A percentile compares a stretch with the other conserved stretches of the same genome.
These are phyloP conservation scores for Isochrysis galbana DNA, from an alignment of 78 protist species.

Conservation along the genomic window DNA sequence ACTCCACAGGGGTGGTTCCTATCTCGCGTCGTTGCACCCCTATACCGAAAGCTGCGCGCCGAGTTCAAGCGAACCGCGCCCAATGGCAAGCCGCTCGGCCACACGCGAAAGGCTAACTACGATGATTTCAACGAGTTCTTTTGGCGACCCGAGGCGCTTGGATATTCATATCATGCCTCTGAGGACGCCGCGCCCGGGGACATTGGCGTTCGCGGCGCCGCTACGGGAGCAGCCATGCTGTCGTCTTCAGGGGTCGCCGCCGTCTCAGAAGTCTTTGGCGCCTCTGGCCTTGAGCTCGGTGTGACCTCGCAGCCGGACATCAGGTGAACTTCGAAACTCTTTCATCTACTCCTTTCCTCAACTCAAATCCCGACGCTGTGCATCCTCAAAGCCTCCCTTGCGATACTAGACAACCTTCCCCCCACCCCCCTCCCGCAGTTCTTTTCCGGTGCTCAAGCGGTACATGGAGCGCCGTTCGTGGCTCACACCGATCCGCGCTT, in stretches of 20 bases:
- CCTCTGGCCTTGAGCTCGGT: too few species aligned
- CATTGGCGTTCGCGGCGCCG: neutral
- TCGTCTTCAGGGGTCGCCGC: too few species aligned
- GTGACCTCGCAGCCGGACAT: too few species aligned
- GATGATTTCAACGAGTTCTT: constrained; percentile 53
- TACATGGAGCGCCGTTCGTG: constrained; percentile 19
- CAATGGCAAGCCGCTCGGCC: neutral
- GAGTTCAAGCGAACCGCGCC: neutral
- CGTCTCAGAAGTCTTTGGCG: neutral
- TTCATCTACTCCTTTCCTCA: too few species aligned
- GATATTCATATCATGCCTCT: neutral
- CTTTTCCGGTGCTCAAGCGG: neutral
- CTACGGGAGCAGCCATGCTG: neutral
- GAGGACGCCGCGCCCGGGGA: neutral
- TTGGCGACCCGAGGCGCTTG: constrained; percentile 10
- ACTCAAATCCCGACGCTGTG: too few species aligned
- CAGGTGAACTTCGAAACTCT: too few species aligned
- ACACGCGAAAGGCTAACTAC: constrained; percentile 11
- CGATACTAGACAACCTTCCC: too few species aligned
- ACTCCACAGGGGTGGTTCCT: constrained; percentile 38
- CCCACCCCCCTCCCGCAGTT: too few species aligned
- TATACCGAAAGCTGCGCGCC: neutral
- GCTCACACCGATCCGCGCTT: neutral
- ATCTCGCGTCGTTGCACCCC: constrained; percentile 27
- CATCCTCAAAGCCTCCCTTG: too few species aligned